Conservation (phyloP, 2,329 filamentous ascomycete genomes). For the Exophiala dermatitidis region DNA sequence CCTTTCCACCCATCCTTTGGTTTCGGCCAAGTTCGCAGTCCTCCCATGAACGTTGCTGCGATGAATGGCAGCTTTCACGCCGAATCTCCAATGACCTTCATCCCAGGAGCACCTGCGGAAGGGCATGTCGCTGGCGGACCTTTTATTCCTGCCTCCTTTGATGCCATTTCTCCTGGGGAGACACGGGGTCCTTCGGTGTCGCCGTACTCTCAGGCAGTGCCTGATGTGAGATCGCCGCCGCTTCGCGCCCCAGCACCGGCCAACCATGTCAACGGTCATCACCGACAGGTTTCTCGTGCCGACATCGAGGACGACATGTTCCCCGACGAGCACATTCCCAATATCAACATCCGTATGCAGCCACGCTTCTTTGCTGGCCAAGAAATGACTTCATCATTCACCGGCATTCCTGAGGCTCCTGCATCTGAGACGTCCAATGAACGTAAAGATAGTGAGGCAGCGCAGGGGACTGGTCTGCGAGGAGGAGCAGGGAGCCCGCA, state of each 20-base stretch:
- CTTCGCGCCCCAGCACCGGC: neutral
- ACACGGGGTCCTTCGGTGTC: neutral
- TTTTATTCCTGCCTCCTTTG: slow-evolving; percentile 9
- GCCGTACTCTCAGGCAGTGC: slow-evolving; percentile 1
- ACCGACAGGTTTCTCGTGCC: slow-evolving; percentile 16
- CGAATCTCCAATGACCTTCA: slow-evolving; percentile 11
- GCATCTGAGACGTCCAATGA: slow-evolving; percentile 3
- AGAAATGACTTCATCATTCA: slow-evolving; percentile 4
- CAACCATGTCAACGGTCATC: slow-evolving; percentile 19
- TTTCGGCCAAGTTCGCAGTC: slow-evolving; percentile 15
- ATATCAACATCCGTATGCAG: slow-evolving; percentile 25
- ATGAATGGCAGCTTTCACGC: slow-evolving; percentile 17
- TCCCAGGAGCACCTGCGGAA: slow-evolving; percentile 8
- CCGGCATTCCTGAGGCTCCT: slow-evolving; percentile 4
- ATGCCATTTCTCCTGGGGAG: slow-evolving; percentile 2
- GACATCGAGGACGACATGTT: slow-evolving; percentile 25
- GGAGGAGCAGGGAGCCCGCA: slow-evolving; percentile 24
- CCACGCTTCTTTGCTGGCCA: slow-evolving; percentile 10
- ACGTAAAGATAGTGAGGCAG: neutral
- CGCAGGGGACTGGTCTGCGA: slow-evolving; percentile 11
- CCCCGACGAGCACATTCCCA: slow-evolving; percentile 25
- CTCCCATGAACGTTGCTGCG: slow-evolving; percentile 5
- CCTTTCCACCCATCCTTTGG: slow-evolving; percentile 11
- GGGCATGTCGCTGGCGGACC: slow-evolving; percentile 3
- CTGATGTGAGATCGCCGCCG: slow-evolving; percentile 10